phyloP scores from a whole-genome alignment of 1,284 basidiomycete genomes.

The Ganoderma sp. region DNA sequence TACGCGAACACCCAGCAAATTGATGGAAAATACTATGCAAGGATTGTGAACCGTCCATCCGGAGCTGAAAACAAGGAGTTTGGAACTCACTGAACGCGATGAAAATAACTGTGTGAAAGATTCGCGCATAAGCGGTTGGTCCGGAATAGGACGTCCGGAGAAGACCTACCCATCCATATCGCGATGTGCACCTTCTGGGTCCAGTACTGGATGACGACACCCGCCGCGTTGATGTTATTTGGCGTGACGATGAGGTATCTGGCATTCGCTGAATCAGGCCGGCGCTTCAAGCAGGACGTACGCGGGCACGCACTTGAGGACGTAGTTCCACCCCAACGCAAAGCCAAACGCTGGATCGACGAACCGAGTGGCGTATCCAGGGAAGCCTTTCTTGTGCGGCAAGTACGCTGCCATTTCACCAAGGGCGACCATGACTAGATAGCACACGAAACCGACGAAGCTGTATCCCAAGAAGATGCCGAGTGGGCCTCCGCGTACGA shows the following conservation, averaged over 20 bases:
- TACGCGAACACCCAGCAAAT: conserved; percentile 58
- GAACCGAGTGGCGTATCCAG: conserved; percentile 55
- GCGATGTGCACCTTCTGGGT: conserved; percentile 56
- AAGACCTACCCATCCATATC: conserved; percentile 61
- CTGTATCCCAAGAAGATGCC: conserved; percentile 57
- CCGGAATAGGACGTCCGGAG: conserved; percentile 1
- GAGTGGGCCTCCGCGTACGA: conserved; percentile 59
- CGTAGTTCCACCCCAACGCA: conserved; percentile 50
- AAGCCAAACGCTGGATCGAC: conserved; percentile 58
- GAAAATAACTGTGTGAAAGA: conserved; percentile 51
- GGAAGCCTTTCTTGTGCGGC: conserved; percentile 50
- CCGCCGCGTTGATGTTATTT: conserved; percentile 56
- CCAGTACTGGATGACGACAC: conserved; percentile 69
- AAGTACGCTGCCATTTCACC: conserved; percentile 48
- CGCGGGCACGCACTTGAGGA: conserved; percentile 35
- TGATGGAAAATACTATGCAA: conserved; percentile 55
- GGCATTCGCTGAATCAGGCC: background rate
- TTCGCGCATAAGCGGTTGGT: conserved; percentile 12
- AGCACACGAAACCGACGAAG: conserved; percentile 63
- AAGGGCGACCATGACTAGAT: conserved; percentile 53
- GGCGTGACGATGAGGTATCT: conserved; percentile 44
- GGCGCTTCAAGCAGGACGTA: background rate
- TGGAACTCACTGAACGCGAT: conserved; percentile 54
- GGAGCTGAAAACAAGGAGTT: conserved; percentile 5
- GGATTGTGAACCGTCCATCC: background rate